Evolutionary conservation across 169 alveolate species (phyloP).

Genomic region (Plasmodium coatneyi): DNA sequence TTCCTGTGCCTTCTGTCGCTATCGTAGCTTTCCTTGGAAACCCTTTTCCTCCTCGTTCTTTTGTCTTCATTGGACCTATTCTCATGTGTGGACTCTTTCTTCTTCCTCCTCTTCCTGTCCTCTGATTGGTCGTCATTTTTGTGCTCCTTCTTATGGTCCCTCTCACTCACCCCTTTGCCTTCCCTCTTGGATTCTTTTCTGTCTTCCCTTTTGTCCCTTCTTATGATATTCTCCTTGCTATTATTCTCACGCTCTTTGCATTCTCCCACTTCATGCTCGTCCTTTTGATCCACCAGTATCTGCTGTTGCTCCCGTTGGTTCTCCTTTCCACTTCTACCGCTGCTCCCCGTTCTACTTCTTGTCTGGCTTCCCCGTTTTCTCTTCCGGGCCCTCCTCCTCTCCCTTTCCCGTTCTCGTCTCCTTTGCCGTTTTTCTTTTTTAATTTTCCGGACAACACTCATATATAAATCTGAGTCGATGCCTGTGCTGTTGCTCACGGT

Average conservation of each 20-base stretch:
- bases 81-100: background rate
- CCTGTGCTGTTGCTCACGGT: conserved; percentile 72
- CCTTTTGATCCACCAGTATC: background rate
- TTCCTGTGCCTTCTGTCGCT: conserved; percentile 39
- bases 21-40: conserved; percentile 7
- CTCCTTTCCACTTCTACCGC: background rate
- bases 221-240: background rate
- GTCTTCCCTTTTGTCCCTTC: background rate
- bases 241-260: background rate
- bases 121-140: background rate
- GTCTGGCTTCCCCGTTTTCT: background rate
- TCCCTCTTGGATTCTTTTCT: background rate
- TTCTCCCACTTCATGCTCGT: background rate
- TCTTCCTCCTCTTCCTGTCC: conserved; percentile 2
- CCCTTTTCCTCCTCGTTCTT: background rate
- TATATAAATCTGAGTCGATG: conserved; percentile 70
- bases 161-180: background rate
- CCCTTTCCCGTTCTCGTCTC: conserved; percentile 13
- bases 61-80: background rate
- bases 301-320: background rate
- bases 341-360: background rate
- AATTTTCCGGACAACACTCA: conserved; percentile 39
- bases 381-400: background rate
- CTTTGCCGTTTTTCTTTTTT: conserved; percentile 51
- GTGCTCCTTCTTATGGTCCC: background rate